A percentile compares a stretch with the other conserved stretches of the same genome.
phyloP scores from a whole-genome alignment of 345 rosid genomes.

The Sisymbrium irio region DNA sequence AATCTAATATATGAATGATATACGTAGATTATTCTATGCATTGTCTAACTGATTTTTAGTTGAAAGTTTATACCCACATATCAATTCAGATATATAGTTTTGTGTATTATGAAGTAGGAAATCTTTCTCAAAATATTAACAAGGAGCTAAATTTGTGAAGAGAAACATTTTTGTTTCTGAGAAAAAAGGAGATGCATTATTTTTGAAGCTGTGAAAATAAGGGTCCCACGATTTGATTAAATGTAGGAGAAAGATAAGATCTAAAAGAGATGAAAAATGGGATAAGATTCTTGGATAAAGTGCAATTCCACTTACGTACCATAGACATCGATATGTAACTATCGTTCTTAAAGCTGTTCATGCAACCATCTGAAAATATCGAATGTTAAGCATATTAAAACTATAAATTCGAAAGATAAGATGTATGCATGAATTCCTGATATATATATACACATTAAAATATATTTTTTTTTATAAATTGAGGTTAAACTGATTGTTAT shows the following conservation, averaged over 20 bases:
- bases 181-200: background rate
- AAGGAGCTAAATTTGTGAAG: background rate
- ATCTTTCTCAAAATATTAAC: background rate
- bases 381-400: background rate
- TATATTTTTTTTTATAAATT: background rate
- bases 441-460: background rate
- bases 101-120: background rate
- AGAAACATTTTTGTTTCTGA: background rate
- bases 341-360: conserved; percentile 1
- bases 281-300: conserved; percentile 37
- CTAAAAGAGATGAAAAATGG: background rate
- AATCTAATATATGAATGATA: background rate
- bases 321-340: conserved; percentile 4
- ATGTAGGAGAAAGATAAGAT: conserved; percentile 21
- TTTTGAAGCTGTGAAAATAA: conserved; percentile 1
- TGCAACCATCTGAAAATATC: background rate
- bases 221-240: conserved; percentile 20
- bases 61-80: background rate
- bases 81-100: background rate
- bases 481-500: background rate
- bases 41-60: background rate
- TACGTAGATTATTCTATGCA: background rate
- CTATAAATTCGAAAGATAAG: background rate
- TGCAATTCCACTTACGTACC: conserved; percentile 26
- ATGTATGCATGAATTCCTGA: background rate